These are phyloP conservation scores for Acanthochlamys bracteata DNA, from an alignment of 106 monocot genomes.

Conservation along the genomic window DNA sequence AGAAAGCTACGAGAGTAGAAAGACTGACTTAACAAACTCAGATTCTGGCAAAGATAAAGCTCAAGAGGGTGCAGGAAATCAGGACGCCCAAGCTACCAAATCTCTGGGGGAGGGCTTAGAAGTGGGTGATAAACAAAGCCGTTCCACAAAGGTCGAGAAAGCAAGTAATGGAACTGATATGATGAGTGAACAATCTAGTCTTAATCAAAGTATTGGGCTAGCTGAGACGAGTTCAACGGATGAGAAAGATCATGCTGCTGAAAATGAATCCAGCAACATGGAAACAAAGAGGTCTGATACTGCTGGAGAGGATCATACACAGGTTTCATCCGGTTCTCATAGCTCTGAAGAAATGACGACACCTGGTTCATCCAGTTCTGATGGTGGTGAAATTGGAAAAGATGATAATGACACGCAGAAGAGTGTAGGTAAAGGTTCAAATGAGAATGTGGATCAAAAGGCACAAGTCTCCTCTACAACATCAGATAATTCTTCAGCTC, in stretches of 20 bases:
- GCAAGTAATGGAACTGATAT: conserved; percentile 1
- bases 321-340: conserved; percentile 8
- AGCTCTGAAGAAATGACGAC: conserved; percentile 23
- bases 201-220: conserved; percentile 11
- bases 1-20: conserved; percentile 12
- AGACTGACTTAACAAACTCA: conserved; percentile 9
- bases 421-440: conserved; percentile 23
- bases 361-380: conserved; percentile 13
- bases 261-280: conserved; percentile 15
- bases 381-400: conserved; percentile 10
- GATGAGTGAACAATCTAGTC: not conserved
- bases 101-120: conserved; percentile 20
- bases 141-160: conserved; percentile 24
- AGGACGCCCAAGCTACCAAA: conserved; percentile 27
- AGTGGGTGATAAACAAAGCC: conserved; percentile 14
- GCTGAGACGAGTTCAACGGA: conserved; percentile 13
- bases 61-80: conserved; percentile 18
- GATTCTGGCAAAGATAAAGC: conserved; percentile 6
- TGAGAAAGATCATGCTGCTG: conserved; percentile 11
- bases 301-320: conserved; percentile 9
- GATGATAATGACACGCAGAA: conserved; percentile 22
- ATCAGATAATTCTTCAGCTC: conserved; percentile 27
- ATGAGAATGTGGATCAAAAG: conserved; percentile 32
- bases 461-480: conserved; percentile 15
- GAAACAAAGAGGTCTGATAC: conserved; percentile 22